A percentile compares a stretch with the other conserved stretches of the same genome.
These are phyloP conservation scores for Basidiobolus meristosporus DNA, from an alignment of 371 early-diverging fungal genomes.

Conservation along the genomic window DNA sequence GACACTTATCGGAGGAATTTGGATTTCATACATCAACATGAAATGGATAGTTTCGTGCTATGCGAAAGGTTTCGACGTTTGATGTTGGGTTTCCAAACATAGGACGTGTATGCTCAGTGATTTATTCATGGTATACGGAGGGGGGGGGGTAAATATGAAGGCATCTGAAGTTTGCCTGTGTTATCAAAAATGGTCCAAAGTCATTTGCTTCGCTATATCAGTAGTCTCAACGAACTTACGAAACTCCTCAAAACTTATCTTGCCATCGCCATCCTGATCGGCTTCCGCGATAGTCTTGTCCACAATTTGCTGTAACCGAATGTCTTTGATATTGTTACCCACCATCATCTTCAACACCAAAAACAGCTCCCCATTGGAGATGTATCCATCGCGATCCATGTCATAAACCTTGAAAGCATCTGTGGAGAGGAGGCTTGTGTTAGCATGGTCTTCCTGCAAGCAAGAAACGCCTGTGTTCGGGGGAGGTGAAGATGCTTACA, in stretches of 20 bases:
- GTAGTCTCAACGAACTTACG: slow-evolving; percentile 77
- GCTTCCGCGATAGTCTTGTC: slow-evolving; percentile 98
- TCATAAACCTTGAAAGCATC: slow-evolving; percentile 98
- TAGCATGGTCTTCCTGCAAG: too few species aligned
- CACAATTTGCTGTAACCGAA: slow-evolving; percentile 95
- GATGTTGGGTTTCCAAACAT: too few species aligned
- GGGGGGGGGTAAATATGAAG: too few species aligned
- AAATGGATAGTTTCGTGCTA: too few species aligned
- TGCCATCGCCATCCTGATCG: slow-evolving; percentile 85
- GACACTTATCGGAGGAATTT: too few species aligned
- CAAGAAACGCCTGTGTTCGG: too few species aligned
- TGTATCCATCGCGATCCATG: slow-evolving; percentile 93
- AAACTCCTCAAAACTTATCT: slow-evolving; percentile 91
- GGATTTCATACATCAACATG: too few species aligned
- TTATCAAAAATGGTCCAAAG: slow-evolving; percentile 44
- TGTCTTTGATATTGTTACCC: slow-evolving; percentile 82
- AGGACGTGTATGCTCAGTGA: too few species aligned
- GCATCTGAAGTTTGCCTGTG: too few species aligned
- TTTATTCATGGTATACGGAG: too few species aligned
- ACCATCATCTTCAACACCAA: slow-evolving; percentile 96
- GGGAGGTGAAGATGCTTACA: slow-evolving; percentile 27
- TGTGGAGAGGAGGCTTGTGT: slow-evolving; percentile 8
- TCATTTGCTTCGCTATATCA: slow-evolving; percentile 88
- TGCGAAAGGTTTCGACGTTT: too few species aligned
- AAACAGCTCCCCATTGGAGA: slow-evolving; percentile 94